These are phyloP conservation scores for Paspalum vaginatum DNA, from an alignment of 176 grass and related monocot species.

Conservation along the genomic window DNA sequence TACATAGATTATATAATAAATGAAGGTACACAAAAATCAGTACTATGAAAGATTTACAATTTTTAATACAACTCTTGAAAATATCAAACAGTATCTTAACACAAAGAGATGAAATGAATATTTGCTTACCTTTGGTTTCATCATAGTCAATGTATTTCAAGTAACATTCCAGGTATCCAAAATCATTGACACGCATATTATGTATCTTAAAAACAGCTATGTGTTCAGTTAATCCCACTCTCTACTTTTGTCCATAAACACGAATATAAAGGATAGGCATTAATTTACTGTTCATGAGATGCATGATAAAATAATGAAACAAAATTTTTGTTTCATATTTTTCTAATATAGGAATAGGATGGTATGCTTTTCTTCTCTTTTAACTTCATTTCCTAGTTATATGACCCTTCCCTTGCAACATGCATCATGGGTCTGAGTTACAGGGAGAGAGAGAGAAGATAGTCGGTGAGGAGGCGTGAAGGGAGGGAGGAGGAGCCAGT, in stretches of 20 bases:
- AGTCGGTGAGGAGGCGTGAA: no score
- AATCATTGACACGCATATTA: slow-evolving; percentile 23
- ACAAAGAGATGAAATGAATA: slow-evolving; percentile 30
- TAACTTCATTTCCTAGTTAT: neutral
- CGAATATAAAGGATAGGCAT: neutral
- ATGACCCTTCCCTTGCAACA: neutral
- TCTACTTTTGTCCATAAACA: neutral
- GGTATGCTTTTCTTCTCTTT: neutral
- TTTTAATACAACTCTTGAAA: neutral
- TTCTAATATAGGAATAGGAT: neutral
- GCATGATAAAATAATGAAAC: neutral
- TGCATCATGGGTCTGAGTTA: no score
- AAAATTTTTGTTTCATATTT: neutral
- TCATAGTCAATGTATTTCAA: slow-evolving; percentile 67
- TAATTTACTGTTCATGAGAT: neutral
- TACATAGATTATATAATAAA: slow-evolving; percentile 1
- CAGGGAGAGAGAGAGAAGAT: no score
- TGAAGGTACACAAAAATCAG: neutral
- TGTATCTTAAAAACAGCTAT: slow-evolving; percentile 45
- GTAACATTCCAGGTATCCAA: slow-evolving; percentile 40
- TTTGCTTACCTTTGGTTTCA: slow-evolving; percentile 56
- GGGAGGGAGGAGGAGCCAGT: no score
- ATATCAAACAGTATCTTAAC: neutral
- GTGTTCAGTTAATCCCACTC: neutral
- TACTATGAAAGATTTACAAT: neutral